Evolutionary conservation across 1,284 basidiomycete genomes (phyloP), one percentile per base, ranked within the genome.

Genomic region (Xerocomus amazonicus): DNA sequence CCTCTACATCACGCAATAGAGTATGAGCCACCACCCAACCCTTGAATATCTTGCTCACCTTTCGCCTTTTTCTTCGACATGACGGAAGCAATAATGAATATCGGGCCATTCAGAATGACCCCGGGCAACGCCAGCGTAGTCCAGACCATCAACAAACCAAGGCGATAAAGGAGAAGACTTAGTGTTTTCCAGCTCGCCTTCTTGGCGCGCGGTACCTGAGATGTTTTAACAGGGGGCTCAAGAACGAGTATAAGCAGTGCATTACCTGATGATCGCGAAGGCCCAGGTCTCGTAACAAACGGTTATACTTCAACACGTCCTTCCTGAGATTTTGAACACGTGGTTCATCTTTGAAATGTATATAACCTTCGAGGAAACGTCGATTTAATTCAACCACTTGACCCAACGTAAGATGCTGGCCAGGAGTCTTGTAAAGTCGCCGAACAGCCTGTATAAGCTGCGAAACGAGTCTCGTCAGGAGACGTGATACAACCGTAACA

Each of bases 311-410:
- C 36, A 95, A 75, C n/a, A 99, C 92, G 55, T 92, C 85, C 42
- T 76, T 76, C 42, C 91, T 82, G 19, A 99, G 75, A 46, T 87
- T 84, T 63, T 90, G 83, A 19, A 99, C 84, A 23, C 87, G 82
- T 0, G 95, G 93, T 62, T 98, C 93, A 63, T 98, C 87, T 66
- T 97, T 90, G 77, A 97, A 97, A 63, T 92, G 84, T 6, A 81
- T 76, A 66, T 99, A 99, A 3, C 93, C 97, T 66, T 97, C 89
- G 59, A 99, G 81, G 64, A 99, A 89, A 38, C 94, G 87, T 63
- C 92, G 88, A 69, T 97, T 98, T 50, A 99, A 77, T 68, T 99
- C 95, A 33, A 99, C 97, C 10, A 97, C 94, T 73, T 98, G 95
- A 42, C 94, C 91, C 23, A 99, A 73, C 0, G 94, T 97, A 54